Evolutionary conservation across 305 asterid species (phyloP).

Genomic region (Fraxinus ornus): DNA sequence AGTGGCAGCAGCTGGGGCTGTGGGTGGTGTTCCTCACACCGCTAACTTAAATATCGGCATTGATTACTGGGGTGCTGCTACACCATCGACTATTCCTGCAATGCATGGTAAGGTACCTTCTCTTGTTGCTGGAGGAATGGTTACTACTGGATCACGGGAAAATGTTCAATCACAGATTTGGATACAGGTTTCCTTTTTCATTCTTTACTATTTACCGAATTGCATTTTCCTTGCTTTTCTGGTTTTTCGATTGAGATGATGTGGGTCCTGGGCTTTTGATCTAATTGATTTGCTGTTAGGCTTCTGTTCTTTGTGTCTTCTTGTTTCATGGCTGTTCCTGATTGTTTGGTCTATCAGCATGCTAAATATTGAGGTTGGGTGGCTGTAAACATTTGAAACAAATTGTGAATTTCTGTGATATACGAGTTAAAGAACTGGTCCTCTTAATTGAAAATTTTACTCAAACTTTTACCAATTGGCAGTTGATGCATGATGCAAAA

Average conservation of each 20-base stretch:
- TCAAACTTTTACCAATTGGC: background rate
- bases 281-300: background rate
- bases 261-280: background rate
- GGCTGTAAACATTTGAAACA: background rate
- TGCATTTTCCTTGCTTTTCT: background rate
- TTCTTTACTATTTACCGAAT: background rate
- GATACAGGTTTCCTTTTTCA: constrained; percentile 51
- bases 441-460: background rate
- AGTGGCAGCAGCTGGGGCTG: constrained; percentile 53
- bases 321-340: background rate
- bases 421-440: background rate
- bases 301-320: background rate
- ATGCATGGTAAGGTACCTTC: constrained; percentile 61
- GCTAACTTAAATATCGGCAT: constrained; percentile 87
- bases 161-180: constrained; percentile 66
- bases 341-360: background rate
- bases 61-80: constrained; percentile 76
- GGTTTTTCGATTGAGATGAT: constrained; percentile 11
- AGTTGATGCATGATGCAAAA: background rate
- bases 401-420: background rate
- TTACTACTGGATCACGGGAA: constrained; percentile 61
- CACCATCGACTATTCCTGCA: constrained; percentile 61
- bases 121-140: constrained; percentile 64
- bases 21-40: constrained; percentile 66
- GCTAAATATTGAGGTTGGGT: background rate